Base-by-base conservation (phyloP, 2,329 filamentous ascomycete genomes). In the Dothideomycetidae sp. region DNA sequence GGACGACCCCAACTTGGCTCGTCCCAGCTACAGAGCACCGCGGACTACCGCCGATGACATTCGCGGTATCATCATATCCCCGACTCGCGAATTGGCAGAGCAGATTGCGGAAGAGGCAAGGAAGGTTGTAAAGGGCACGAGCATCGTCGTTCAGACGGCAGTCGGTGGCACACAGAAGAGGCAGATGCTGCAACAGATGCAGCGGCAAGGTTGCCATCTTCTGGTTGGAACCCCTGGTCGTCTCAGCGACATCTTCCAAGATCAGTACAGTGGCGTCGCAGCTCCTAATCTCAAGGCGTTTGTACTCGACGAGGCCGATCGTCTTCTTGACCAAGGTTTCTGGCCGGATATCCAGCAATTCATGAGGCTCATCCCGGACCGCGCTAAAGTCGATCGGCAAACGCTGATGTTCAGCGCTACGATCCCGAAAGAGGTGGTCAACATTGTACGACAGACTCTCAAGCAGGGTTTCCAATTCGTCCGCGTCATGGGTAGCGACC, bases 381-480 rank as follows among this genome's bases (percentile, higher is more conserved):
- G 70, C 5, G 49, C 56, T 0, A 58, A 75, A 36, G 72, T 78
- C 42, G 68, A 79, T 37, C 76, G 88, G 34, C 90, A 98, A 58
- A 94, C 86, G 5, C 74, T 98, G 50, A 78, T 98, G 59, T 94
- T 93, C 58, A 96, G 88, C 10, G 90, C 90, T 31, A 98, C 90
- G 9, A 81, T 98, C 19, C 84, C 88, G 31, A 70, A 71, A 42
- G 74, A 85, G 44, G 88, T 98, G 31, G 76, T 93, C 47, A 62
- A 70, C 30, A 71, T 96, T 33, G 88, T 92, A 29, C 73, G 78
- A 42, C 61, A 64, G 47, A 84, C 83, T 47, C 78, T 96, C 55
- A 83, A 86, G 54, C 71, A 73, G 2, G 66, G 83, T 48, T 96
- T 93, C 58, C 75, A 92, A 54, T 93, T 90, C 51, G 75, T 94